Conservation (phyloP, 495 filamentous ascomycete genomes). For the Haplographium delicatum region DNA sequence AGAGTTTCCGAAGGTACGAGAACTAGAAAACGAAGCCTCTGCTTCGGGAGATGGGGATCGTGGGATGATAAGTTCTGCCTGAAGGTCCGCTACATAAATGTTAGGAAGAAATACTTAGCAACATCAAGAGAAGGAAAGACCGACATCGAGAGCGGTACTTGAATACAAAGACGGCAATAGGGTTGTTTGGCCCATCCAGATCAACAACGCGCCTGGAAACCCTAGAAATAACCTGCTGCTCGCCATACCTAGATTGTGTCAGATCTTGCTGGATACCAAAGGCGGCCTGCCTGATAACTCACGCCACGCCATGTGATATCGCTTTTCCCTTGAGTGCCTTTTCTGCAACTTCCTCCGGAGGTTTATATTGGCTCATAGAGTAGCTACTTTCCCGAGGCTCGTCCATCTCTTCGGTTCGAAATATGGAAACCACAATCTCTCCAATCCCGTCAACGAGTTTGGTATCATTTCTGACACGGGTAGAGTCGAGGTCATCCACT, state of each 20-base stretch:
- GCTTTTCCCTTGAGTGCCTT: slow-evolving; percentile 32
- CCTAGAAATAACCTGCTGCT: not conserved
- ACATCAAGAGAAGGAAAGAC: not conserved
- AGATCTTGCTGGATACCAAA: no score
- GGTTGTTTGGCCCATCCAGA: slow-evolving; percentile 16
- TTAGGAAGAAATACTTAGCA: not conserved
- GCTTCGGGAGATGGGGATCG: slow-evolving; percentile 22
- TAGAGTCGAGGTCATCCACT: slow-evolving; percentile 28
- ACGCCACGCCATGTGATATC: slow-evolving; percentile 31
- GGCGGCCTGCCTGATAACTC: no score
- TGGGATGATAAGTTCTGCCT: slow-evolving; percentile 30
- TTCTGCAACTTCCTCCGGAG: slow-evolving; percentile 28
- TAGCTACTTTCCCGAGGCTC: not conserved
- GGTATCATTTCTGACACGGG: slow-evolving; percentile 25
- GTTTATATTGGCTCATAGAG: not conserved
- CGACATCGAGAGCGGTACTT: slow-evolving; percentile 30
- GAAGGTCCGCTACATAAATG: slow-evolving; percentile 22
- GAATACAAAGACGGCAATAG: slow-evolving; percentile 28
- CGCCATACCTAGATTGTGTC: not conserved
- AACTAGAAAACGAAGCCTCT: not conserved
- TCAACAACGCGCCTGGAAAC: not conserved
- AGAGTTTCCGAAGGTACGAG: not conserved
- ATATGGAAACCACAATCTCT: slow-evolving; percentile 23
- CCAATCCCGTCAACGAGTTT: slow-evolving; percentile 23
- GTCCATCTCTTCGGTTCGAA: not conserved